Evolutionary conservation across 768 basidiomycete species (phyloP), one percentile per base, ranked within the genome.

Genomic region (Lactarius evosmus): DNA sequence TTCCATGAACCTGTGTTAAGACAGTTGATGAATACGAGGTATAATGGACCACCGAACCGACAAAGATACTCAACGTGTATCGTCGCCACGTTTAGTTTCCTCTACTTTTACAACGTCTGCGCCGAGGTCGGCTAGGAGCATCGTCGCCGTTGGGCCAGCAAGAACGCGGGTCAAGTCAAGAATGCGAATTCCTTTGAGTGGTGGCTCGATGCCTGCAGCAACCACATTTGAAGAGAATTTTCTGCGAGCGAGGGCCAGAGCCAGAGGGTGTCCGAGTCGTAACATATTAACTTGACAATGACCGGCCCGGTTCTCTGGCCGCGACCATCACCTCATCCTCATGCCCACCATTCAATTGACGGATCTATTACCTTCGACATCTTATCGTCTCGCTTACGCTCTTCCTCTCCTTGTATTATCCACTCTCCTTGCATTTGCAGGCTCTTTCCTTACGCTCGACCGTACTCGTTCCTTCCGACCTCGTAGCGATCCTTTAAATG

Each of bases 81-180:
- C 95, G 71, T 98, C 95, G 27, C 95, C 95, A 63, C 80, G 82
- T 50, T 80, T 78, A 58, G 84, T 78, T 72, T 93, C 89, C 72
- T 95, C 93, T 6, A 97, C 85, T 74, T 97, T 98, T 74, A 97
- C 84, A 32, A 98, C 93, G 72, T 98, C 93, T 53, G 95, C 95
- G 1, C 93, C 89, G 38, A 95, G 77, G 76, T 95, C 93, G 7
- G 88, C 94, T n/a, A 97, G 80, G 65, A 96, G 81, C 94, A 95
- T 91, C 1, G 93, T 91, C n/a, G 89, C 85, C 1, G 88, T 89
- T 34, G 94, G 94, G 0, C 93, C 94, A n/a, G 94, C 94, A 55
- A 98, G 78, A 1, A 97, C 89, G 32, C 95, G 83, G 16, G 94
- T 93, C 60, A 97, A 76, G 75, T 98, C 95, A 27, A 98, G 79